Evolutionary conservation across 164 flowering plant genomes (phyloP).

Genomic region (Annona squamosa): DNA sequence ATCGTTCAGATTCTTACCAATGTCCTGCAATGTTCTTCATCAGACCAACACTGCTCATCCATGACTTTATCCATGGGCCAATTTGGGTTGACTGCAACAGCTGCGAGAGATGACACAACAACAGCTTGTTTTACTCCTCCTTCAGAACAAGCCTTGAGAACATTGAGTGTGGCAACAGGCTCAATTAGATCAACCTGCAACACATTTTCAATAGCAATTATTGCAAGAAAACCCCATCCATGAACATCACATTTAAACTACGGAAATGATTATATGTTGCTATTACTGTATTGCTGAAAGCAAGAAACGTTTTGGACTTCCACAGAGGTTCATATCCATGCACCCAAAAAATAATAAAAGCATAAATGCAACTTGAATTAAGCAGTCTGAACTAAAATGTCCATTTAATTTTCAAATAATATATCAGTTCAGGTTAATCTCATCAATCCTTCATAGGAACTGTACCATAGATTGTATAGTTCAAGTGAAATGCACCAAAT

Average conservation of each 20-base stretch:
- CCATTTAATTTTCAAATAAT: too few relatives aligned
- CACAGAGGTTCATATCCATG: background rate
- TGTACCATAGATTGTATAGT: too few relatives aligned
- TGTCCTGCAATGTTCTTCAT: constrained; percentile 1
- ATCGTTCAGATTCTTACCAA: background rate
- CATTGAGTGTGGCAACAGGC: constrained; percentile 62
- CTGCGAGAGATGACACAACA: constrained; percentile 25
- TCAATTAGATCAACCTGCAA: constrained; percentile 44
- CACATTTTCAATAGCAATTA: background rate
- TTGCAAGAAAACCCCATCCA: background rate
- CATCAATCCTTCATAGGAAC: too few relatives aligned
- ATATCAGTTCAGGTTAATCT: too few relatives aligned
- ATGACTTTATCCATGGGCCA: constrained; percentile 4
- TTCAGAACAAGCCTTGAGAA: constrained; percentile 45
- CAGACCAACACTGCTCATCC: constrained; percentile 13
- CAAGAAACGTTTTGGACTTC: background rate
- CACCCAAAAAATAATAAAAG: background rate
- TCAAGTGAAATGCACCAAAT: too few relatives aligned
- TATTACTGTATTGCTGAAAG: background rate
- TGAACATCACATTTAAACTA: too few relatives aligned
- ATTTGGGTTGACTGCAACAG: constrained; percentile 3
- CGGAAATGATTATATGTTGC: background rate
- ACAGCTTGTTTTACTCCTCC: constrained; percentile 39
- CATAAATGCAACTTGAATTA: too few relatives aligned
- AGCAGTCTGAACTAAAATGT: background rate